Evolutionary conservation across 306 rosid genomes (phyloP).

Genomic region (Gleditsia sinensis): DNA sequence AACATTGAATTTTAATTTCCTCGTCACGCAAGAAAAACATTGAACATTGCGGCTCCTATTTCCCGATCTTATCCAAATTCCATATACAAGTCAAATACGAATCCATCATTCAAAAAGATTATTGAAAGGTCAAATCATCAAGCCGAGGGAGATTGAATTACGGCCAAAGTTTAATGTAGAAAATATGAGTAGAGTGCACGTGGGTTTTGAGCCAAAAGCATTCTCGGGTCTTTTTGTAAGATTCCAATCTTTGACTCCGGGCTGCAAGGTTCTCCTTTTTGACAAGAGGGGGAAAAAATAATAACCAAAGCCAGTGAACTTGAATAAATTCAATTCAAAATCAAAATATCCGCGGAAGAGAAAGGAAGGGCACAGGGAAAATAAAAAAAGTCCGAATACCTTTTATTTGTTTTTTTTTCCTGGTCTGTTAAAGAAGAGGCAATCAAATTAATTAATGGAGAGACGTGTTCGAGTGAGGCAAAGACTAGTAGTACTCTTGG

Average conservation of each 20-base stretch:
- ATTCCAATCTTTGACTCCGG: slow-evolving; percentile 27
- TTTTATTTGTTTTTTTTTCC: too few species aligned
- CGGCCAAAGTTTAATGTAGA: background rate
- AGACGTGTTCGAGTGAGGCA: slow-evolving; percentile 44
- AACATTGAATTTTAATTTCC: background rate
- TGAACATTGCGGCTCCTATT: background rate
- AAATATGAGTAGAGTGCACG: slow-evolving; percentile 38
- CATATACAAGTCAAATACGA: slow-evolving; percentile 17
- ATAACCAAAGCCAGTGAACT: too few species aligned
- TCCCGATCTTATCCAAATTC: slow-evolving; percentile 39
- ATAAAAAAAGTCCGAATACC: background rate
- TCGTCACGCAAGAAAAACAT: background rate
- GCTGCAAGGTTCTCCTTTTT: background rate
- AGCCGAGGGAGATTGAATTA: slow-evolving; percentile 16
- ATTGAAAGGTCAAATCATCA: background rate
- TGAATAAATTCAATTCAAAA: too few species aligned
- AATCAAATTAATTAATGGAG: slow-evolving; percentile 18
- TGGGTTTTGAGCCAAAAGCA: slow-evolving; percentile 34
- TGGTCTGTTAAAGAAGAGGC: background rate
- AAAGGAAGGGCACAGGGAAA: too few species aligned
- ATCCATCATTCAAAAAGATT: background rate
- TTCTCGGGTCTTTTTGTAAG: background rate
- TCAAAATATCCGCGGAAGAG: too few species aligned
- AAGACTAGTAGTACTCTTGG: background rate
- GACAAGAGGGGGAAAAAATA: background rate